Conservation (phyloP, 192 early-diverging fungal species). For the Borealophlyctis nickersoniae region DNA sequence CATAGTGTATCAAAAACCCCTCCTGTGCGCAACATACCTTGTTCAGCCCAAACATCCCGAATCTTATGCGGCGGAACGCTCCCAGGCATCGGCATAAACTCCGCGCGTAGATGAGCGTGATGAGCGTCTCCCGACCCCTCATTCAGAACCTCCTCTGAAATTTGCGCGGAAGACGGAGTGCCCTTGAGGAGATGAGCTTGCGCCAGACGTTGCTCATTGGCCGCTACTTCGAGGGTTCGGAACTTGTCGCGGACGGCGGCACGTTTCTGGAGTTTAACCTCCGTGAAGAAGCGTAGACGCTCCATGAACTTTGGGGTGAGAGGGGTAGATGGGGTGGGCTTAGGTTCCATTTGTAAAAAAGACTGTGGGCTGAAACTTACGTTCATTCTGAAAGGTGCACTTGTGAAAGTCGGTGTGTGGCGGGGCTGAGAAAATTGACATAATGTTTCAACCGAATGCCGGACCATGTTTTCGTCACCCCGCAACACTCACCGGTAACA, state of each 20-base stretch:
- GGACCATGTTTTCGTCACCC: not conserved
- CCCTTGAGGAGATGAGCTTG: constrained; percentile 34
- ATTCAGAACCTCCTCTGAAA: constrained; percentile 1
- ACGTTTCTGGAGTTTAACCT: constrained; percentile 37
- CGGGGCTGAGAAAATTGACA: constrained; percentile 17
- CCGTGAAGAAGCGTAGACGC: constrained; percentile 49
- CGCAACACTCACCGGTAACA: constrained; percentile 12
- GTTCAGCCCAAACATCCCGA: constrained; percentile 36
- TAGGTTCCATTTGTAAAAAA: not conserved
- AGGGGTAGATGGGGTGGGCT: not conserved
- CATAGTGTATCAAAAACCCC: not conserved
- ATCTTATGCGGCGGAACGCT: constrained; percentile 33
- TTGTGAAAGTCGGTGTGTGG: constrained; percentile 37
- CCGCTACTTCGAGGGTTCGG: constrained; percentile 28
- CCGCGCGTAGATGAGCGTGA: constrained; percentile 25
- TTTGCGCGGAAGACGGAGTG: not conserved
- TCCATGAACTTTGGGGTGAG: constrained; percentile 41
- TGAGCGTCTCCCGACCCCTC: not conserved
- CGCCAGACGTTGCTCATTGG: constrained; percentile 45
- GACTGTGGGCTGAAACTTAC: constrained; percentile 26
- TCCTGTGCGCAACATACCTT: constrained; percentile 25
- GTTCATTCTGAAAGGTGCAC: constrained; percentile 44
- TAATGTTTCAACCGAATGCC: not conserved
- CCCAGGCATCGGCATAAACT: constrained; percentile 55
- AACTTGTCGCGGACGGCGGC: constrained; percentile 32